phyloP scores from a whole-genome alignment of 805 yeast species.

The Teunomyces cretensis region DNA sequence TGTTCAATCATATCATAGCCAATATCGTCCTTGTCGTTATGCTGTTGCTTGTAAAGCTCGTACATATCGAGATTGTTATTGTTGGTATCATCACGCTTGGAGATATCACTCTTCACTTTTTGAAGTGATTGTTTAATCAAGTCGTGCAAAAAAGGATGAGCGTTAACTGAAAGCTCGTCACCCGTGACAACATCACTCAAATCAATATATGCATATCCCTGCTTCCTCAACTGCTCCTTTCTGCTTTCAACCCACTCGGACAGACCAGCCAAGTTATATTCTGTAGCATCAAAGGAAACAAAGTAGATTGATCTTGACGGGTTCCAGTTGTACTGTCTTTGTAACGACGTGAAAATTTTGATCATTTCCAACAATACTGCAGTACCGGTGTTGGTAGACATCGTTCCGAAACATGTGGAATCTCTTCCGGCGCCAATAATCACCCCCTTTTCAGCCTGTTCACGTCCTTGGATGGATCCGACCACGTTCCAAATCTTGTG shows the following conservation, averaged over 20 bases:
- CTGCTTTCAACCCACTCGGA: constrained; percentile 69
- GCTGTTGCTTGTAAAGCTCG: constrained; percentile 25
- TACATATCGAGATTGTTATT: constrained; percentile 17
- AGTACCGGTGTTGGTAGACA: constrained; percentile 72
- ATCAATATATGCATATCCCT: constrained; percentile 72
- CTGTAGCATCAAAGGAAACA: constrained; percentile 79
- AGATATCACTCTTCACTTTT: constrained; percentile 16
- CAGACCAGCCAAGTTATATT: constrained; percentile 82
- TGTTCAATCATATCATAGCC: constrained; percentile 38
- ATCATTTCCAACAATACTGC: constrained; percentile 69
- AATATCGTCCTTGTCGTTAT: constrained; percentile 22
- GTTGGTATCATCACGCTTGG: constrained; percentile 13
- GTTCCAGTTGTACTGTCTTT: constrained; percentile 67
- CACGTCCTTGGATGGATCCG: constrained; percentile 76
- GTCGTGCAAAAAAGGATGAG: constrained; percentile 64
- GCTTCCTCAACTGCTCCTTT: constrained; percentile 51
- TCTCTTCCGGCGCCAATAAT: constrained; percentile 85
- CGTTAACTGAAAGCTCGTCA: constrained; percentile 50
- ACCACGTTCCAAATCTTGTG: constrained; percentile 79
- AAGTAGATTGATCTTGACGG: constrained; percentile 83
- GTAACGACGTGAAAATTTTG: constrained; percentile 63
- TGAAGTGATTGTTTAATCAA: constrained; percentile 45
- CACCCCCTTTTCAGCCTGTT: constrained; percentile 70
- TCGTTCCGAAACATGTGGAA: constrained; percentile 72
- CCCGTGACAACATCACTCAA: constrained; percentile 64